Percentiles rank a stretch among this genome's conserved stretches.
phyloP scores from a whole-genome alignment of 2,329 filamentous ascomycete genomes.

The Lecanicillium sp. region DNA sequence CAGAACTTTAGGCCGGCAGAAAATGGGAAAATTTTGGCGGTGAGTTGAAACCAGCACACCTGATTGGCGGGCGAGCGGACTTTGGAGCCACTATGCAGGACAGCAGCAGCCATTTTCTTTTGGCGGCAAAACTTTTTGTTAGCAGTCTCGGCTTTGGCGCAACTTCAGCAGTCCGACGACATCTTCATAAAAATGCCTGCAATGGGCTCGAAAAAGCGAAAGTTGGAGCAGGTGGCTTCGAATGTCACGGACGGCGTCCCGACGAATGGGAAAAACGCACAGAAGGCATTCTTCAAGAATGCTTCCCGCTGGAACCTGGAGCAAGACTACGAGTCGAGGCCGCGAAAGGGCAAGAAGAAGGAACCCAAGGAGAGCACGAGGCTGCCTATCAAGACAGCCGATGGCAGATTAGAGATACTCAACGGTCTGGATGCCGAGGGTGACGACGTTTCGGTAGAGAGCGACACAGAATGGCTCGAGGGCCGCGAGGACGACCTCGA shows the following conservation, averaged over 20 bases:
- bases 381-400: constrained; percentile 79
- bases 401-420: constrained; percentile 63
- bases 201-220: constrained; percentile 51
- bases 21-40: constrained; percentile 34
- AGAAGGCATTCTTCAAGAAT: constrained; percentile 63
- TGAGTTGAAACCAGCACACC: constrained; percentile 19
- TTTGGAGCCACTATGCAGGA: constrained; percentile 8
- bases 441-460: constrained; percentile 52
- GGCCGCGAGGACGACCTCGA: constrained; percentile 50
- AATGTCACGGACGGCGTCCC: constrained; percentile 36
- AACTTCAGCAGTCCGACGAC: neutral
- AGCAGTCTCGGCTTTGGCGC: neutral
- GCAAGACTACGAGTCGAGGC: constrained; percentile 79
- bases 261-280: constrained; percentile 34
- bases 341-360: constrained; percentile 71
- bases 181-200: constrained; percentile 35
- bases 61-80: constrained; percentile 20
- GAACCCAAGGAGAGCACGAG: constrained; percentile 61
- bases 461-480: constrained; percentile 59
- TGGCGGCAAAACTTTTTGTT: constrained; percentile 12
- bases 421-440: constrained; percentile 51
- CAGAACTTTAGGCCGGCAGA: constrained; percentile 23
- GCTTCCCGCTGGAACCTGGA: constrained; percentile 85
- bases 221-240: constrained; percentile 46
- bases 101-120: neutral